Evolutionary conservation across 495 filamentous ascomycete species (phyloP).

Genomic region (Clohesyomyces aquaticus): DNA sequence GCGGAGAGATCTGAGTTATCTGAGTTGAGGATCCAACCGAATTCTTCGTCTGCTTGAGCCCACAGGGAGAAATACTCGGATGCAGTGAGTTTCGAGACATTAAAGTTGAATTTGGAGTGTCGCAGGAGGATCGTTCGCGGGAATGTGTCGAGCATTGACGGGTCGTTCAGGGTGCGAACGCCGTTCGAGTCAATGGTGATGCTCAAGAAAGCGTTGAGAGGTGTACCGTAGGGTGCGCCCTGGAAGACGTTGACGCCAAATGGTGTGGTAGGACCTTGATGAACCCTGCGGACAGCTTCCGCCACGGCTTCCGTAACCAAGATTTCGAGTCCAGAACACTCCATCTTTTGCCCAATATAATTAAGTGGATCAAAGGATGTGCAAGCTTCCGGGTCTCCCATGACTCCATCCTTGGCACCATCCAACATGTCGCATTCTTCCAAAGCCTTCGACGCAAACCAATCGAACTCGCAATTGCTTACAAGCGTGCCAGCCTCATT

Average conservation of each 20-base stretch:
- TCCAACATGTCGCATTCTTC: conserved; percentile 48
- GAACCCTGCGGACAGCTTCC: conserved; percentile 29
- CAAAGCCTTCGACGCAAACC: conserved; percentile 38
- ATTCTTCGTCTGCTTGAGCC: conserved; percentile 39
- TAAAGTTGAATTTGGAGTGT: conserved; percentile 23
- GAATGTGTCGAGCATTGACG: conserved; percentile 1
- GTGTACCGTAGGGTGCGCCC: conserved; percentile 28
- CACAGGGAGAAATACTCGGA: conserved; percentile 37
- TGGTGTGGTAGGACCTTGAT: conserved; percentile 26
- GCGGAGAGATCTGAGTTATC: conserved; percentile 50
- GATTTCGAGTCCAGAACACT: conserved; percentile 18
- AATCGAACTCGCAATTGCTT: conserved; percentile 34
- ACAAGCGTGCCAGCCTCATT: conserved; percentile 21
- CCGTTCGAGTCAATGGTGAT: conserved; percentile 5
- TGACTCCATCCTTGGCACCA: conserved; percentile 48
- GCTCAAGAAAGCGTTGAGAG: conserved; percentile 1
- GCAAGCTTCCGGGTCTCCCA: conserved; percentile 46
- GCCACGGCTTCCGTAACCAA: conserved; percentile 4
- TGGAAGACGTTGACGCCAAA: conserved; percentile 23
- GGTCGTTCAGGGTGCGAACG: conserved; percentile 5
- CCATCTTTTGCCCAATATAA: conserved; percentile 41
- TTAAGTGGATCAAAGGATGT: conserved; percentile 43
- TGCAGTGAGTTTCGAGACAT: conserved; percentile 20
- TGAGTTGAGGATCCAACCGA: conserved; percentile 44
- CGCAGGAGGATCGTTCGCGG: conserved; percentile 13